phyloP scores from a whole-genome alignment of 1,139 yeast species.

The Yamadazyma triangularis region DNA sequence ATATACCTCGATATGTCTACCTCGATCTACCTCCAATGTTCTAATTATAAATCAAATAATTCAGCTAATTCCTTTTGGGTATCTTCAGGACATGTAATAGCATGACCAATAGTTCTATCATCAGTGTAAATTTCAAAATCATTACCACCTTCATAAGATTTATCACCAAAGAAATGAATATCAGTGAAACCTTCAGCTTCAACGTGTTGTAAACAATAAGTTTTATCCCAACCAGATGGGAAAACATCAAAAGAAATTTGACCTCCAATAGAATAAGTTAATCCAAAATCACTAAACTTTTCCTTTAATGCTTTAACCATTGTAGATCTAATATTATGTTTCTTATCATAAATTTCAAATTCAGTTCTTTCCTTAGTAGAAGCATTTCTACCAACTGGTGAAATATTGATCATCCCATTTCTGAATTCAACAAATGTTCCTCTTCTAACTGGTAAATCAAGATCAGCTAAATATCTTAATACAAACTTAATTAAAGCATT shows the following conservation, averaged over 20 bases:
- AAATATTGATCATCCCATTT: slow-evolving; percentile 98
- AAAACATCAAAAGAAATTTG: slow-evolving; percentile 98
- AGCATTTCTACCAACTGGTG: slow-evolving; percentile 98
- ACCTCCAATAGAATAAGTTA: slow-evolving; percentile 98
- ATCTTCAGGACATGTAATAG: slow-evolving; percentile 85
- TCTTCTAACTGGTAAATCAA: slow-evolving; percentile 91
- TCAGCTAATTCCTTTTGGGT: slow-evolving; percentile 83
- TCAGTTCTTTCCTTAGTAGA: slow-evolving; percentile 90
- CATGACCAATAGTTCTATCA: slow-evolving; percentile 90
- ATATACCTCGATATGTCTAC: no score
- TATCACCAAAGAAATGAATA: slow-evolving; percentile 98
- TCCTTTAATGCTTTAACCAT: slow-evolving; percentile 81
- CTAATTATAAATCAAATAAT: slow-evolving; percentile 50
- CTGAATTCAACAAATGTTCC: slow-evolving; percentile 98
- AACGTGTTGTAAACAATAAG: slow-evolving; percentile 93
- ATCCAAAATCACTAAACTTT: slow-evolving; percentile 75
- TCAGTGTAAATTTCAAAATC: slow-evolving; percentile 95
- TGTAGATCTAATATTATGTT: slow-evolving; percentile 72
- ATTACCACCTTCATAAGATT: slow-evolving; percentile 95
- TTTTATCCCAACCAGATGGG: slow-evolving; percentile 99
- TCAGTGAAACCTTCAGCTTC: slow-evolving; percentile 76
- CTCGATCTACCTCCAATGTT: no score
- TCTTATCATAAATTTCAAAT: slow-evolving; percentile 77
- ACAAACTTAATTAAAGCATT: slow-evolving; percentile 82
- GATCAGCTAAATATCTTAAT: slow-evolving; percentile 73